Evolutionary conservation across 148 eudicot species (phyloP).

Genomic region (Persicaria tinctoria): DNA sequence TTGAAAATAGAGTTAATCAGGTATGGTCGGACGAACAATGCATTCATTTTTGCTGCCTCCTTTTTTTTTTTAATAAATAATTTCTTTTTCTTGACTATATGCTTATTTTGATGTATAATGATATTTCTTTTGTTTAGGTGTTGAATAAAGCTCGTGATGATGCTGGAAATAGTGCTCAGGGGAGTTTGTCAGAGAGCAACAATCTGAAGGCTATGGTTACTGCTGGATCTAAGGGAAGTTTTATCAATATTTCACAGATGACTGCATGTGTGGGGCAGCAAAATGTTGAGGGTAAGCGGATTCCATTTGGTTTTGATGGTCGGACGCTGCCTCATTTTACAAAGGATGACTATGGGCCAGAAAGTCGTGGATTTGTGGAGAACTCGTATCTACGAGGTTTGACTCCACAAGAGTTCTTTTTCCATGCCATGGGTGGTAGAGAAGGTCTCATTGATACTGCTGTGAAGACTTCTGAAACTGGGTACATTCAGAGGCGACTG

Average conservation of each 20-base stretch:
- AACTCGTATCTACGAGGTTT: constrained; percentile 92
- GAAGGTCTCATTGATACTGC: constrained; percentile 99
- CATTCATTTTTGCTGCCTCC: neutral
- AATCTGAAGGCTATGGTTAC: constrained; percentile 99
- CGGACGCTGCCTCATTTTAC: constrained; percentile 97
- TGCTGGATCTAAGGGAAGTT: constrained; percentile 99
- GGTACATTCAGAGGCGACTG: constrained; percentile 90
- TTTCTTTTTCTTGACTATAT: neutral
- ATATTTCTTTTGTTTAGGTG: constrained; percentile 41
- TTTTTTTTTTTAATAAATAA: neutral
- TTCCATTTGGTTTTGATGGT: constrained; percentile 85
- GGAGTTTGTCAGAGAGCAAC: constrained; percentile 90
- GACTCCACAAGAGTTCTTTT: constrained; percentile 98
- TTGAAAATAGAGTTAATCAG: constrained; percentile 98
- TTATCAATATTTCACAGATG: constrained; percentile 98
- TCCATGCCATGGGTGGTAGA: constrained; percentile 99
- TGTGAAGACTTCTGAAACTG: constrained; percentile 98
- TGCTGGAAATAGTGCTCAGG: constrained; percentile 98
- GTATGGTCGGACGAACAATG: constrained; percentile 26
- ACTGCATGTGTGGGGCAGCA: constrained; percentile 99
- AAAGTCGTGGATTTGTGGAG: constrained; percentile 99
- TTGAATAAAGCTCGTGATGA: constrained; percentile 99
- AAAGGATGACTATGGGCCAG: constrained; percentile 97
- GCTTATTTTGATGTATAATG: neutral
- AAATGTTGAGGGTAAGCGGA: constrained; percentile 98